Base-by-base conservation (phyloP, 208 protist genomes). In the Leishmania guyanensis region DNA sequence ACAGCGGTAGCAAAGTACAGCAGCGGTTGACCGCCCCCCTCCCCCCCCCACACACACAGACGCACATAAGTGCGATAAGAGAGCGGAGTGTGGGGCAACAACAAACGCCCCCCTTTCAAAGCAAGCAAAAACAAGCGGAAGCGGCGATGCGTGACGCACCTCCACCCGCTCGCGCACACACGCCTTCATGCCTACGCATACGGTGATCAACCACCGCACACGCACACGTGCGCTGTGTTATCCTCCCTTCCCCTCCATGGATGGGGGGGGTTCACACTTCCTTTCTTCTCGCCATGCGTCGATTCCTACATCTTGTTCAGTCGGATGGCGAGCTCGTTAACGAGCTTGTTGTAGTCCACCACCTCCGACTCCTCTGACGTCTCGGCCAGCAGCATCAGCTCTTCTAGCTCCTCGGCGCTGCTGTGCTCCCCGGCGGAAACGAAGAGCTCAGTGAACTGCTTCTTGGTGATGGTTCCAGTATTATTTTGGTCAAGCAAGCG, bases 401-500 rank as follows among this genome's bases (percentile, higher is more conserved):
- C 92, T n/a, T 94, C 88, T 48, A 94, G 64, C 81, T 98, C 96
- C 73, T 98, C 93, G 16, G 92, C 86, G 65, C 85, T 89, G 69
- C 96, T 91, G 64, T 94, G 89, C 86, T 99, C 96, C 17, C 97
- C 97, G 17, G 88, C 71, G 33, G 88, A 86, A 8, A 88, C 85
- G 64, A 94, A 94, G 69, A 94, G 80, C 83, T 92, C 88, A 17
- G 87, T 88, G 77, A 94, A 94, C 71, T 92, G 89, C 70, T 88
- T 94, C 71, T 88, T 89, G 29, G 87, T 93, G 62, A 98, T 93
- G 50, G 76, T 94, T 16, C 96, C 96, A 36, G 14, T 10, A 9
- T 73, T 54, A 10, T 1, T 87, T 81, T 97, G 95, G 80, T 98
- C 96, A 39, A 94, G 93, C 14, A 89, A 74, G 26, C 81, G 78